Conservation (phyloP, 1,139 yeast species). For the Kodamaea fungicola region DNA sequence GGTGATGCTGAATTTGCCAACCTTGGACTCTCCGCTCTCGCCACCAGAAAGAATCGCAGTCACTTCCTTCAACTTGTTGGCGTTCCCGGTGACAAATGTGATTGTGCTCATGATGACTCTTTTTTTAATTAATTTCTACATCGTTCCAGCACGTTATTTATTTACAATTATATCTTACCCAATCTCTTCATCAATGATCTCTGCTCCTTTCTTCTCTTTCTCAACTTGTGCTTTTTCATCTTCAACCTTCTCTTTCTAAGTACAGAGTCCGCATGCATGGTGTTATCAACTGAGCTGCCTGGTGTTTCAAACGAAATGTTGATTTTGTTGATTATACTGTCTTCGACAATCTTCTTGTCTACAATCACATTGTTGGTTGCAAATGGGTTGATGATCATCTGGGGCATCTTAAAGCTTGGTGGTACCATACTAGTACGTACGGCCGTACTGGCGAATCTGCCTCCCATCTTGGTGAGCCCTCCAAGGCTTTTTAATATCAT, state of each 20-base stretch:
- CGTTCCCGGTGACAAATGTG: conserved; percentile 83
- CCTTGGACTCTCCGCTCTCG: conserved; percentile 24
- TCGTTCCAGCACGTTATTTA: not conserved
- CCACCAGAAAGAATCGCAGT: conserved; percentile 56
- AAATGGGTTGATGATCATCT: conserved; percentile 4
- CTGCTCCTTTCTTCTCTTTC: conserved; percentile 68
- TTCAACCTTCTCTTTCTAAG: conserved; percentile 66
- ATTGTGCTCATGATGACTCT: conserved; percentile 21
- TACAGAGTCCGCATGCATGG: conserved; percentile 53
- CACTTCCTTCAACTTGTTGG: conserved; percentile 83
- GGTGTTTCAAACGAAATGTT: conserved; percentile 3
- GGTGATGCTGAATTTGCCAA: conserved; percentile 53
- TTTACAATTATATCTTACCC: conserved; percentile 33
- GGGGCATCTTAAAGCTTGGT: not conserved
- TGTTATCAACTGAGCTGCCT: conserved; percentile 14
- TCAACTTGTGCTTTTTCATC: conserved; percentile 71
- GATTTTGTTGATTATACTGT: conserved; percentile 5
- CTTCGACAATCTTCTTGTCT: not conserved
- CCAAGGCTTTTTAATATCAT: conserved; percentile 1
- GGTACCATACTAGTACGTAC: not conserved
- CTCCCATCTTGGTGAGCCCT: conserved; percentile 2
- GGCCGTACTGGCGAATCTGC: conserved; percentile 3
- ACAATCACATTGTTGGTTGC: conserved; percentile 1
- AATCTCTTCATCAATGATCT: conserved; percentile 57
- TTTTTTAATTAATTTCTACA: not conserved